Evolutionary conservation across 169 alveolate genomes (phyloP).

Genomic region (Plasmodium gonderi): DNA sequence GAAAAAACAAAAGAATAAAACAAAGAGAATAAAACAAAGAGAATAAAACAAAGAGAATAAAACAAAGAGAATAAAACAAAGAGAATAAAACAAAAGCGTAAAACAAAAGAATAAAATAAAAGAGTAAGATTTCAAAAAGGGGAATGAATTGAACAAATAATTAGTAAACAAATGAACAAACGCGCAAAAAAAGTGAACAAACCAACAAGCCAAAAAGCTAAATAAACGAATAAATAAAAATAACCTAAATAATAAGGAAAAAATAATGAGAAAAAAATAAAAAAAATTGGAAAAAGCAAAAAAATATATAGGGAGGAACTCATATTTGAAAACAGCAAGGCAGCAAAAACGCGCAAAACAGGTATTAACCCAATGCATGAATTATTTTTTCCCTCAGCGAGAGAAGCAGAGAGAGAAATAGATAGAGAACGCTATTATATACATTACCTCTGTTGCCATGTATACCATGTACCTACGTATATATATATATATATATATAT

Average conservation of each 20-base stretch:
- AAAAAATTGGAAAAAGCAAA: not conserved
- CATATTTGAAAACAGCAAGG: not conserved
- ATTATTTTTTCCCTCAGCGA: too few relatives aligned
- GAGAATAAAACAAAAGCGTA: not conserved
- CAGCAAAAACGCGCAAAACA: not conserved
- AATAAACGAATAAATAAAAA: not conserved
- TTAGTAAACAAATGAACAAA: too few relatives aligned
- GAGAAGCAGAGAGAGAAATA: not conserved
- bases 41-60: not conserved
- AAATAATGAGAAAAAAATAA: not conserved
- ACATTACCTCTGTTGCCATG: not conserved
- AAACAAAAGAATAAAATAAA: not conserved
- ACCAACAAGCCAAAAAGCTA: not conserved
- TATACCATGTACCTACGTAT: not conserved
- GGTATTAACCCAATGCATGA: not conserved
- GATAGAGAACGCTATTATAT: not conserved
- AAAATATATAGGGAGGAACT: not conserved
- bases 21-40: not conserved
- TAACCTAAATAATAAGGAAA: not conserved
- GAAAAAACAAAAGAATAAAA: not conserved
- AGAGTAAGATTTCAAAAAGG: too few relatives aligned
- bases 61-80: not conserved
- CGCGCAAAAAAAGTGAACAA: too few relatives aligned
- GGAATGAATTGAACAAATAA: too few relatives aligned
- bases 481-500: slow-evolving; percentile 5